Evolutionary conservation across 1,284 basidiomycete species (phyloP).

Genomic region (Cryptococcus hybrid): DNA sequence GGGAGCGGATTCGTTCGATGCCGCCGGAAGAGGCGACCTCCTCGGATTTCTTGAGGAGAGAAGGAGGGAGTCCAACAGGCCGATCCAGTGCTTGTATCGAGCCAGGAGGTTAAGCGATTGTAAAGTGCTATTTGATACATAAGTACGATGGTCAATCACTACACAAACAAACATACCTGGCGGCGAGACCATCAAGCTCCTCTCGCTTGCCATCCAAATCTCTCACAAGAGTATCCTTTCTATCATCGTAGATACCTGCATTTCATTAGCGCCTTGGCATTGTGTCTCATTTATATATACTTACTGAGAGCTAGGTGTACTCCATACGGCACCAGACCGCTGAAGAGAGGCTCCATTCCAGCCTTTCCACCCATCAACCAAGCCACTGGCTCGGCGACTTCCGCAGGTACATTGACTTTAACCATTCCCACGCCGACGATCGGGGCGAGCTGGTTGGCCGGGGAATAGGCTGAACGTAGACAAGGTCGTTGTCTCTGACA

Average conservation of each 20-base stretch:
- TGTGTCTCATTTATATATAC: slow-evolving; percentile 29
- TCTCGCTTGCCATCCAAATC: slow-evolving; percentile 64
- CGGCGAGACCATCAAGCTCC: slow-evolving; percentile 63
- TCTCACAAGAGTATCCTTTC: slow-evolving; percentile 70
- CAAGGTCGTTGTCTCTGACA: slow-evolving; percentile 89
- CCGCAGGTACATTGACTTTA: slow-evolving; percentile 60
- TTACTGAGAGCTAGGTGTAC: slow-evolving; percentile 82
- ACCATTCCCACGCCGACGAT: slow-evolving; percentile 72
- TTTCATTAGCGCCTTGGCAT: neutral
- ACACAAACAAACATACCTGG: slow-evolving; percentile 49
- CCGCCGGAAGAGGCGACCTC: slow-evolving; percentile 80
- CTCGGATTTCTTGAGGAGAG: slow-evolving; percentile 79
- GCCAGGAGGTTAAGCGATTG: slow-evolving; percentile 72
- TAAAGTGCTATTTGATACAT: slow-evolving; percentile 57
- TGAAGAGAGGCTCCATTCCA: slow-evolving; percentile 66
- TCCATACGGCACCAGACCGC: slow-evolving; percentile 79
- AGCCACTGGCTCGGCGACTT: slow-evolving; percentile 60
- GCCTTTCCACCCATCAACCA: slow-evolving; percentile 52
- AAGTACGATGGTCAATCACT: slow-evolving; percentile 48
- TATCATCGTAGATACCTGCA: slow-evolving; percentile 80
- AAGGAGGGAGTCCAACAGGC: slow-evolving; percentile 78
- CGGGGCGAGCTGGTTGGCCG: slow-evolving; percentile 64
- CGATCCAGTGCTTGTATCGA: slow-evolving; percentile 84
- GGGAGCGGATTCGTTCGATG: slow-evolving; percentile 64
- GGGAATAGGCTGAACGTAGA: slow-evolving; percentile 89